Evolutionary conservation across 2,329 filamentous ascomycete species (phyloP), one percentile per base, ranked within the genome.

Genomic region (Aspergillus neotritici): DNA sequence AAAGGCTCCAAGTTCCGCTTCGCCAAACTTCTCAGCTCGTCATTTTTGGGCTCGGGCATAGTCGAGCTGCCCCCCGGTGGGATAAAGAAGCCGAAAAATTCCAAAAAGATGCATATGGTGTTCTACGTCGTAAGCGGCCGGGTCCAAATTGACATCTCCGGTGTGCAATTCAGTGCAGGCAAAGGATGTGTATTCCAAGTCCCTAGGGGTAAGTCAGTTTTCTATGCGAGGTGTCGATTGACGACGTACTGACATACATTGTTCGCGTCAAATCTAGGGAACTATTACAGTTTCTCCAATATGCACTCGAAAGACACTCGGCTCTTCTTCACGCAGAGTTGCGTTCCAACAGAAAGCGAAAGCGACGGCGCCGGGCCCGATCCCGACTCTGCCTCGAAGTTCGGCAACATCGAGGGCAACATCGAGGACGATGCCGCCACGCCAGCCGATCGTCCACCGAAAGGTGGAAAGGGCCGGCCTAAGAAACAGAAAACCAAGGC

Each of bases 181-280:
- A 88, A 86, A 55, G 90, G 91, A 32, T 91, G 91, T 41, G 85
- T 90, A 65, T 97, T 87, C 78, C 90, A 95, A 65, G 90, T 98
- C 49, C 93, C 93, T 16, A 80, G 91, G 80, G 91, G 91, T 96
- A 69, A 75, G 84, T 71, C 35, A 16, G 15, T 12, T 28, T 12
- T 28, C 29, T 8, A 34, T 15, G n/a, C 14, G 25, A 10, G 15
- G 17, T 12, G 15, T 8, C 9, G 12, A 16, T 25, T 12, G 31
- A 5, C 11, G 14, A 16, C 25, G 13, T 37, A 14, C 36, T 38
- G n/a, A 38, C 31, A 15, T 15, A 15, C n/a, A 2, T 31, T 33
- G 7, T 44, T 28, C 8, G n/a, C 29, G 25, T 25, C n/a, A 15
- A 40, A 35, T 30, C 10, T 51, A 96, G 91, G 91, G 40, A 97